Base-by-base conservation (phyloP, 148 eudicot genomes). In the Rhododendron ovatum region DNA sequence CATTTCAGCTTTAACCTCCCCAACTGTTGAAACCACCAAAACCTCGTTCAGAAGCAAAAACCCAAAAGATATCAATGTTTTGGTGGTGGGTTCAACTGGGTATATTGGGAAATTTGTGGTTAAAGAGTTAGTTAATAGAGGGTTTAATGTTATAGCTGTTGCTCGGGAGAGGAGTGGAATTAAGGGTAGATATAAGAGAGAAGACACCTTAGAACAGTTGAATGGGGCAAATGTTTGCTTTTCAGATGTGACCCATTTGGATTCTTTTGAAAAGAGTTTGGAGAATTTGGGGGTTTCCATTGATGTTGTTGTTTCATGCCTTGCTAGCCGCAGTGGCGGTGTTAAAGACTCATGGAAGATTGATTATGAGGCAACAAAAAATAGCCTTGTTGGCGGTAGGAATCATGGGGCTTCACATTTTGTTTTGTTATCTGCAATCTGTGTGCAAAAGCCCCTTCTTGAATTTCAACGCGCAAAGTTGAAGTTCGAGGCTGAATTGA, bases 81-180 rank as follows among this genome's bases (percentile, higher is more conserved):
- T 96, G 73, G 95, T 96, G 80, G 98, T 92, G 87, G 99, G 99
- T 45, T 94, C 99, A 88, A 96, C 98, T 85, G 99, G 99, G 87
- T 96, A 96, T 71, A 96, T 96, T 87, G 98, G 98, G 1, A 96
- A 92, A 65, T 95, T 93, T 91, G 99, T 95, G 13, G 98, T 93
- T 47, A 92, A 89, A 85, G 99, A 96, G 88, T 80, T 95, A 78
- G 91, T 94, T 35, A 91, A 86, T 0, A 93, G 98, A 89, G 98
- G 99, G 87, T 96, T 91, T 87, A 95, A 95, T 92, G 99, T 96
- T 18, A 96, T 96, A 18, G 95, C 97, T 50, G 89, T 94, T 92
- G 94, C 95, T 14, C 93, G 99, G 81, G 97, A 96, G 83, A 95
- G 77, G 85, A 95, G 96, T 91, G 99, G 99, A 9, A 95, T 88